A percentile compares a stretch with the other conserved stretches of the same genome.
Evolutionary conservation across 23 red algal genomes (phyloP).

Genomic region (Gracilaria domingensis): DNA sequence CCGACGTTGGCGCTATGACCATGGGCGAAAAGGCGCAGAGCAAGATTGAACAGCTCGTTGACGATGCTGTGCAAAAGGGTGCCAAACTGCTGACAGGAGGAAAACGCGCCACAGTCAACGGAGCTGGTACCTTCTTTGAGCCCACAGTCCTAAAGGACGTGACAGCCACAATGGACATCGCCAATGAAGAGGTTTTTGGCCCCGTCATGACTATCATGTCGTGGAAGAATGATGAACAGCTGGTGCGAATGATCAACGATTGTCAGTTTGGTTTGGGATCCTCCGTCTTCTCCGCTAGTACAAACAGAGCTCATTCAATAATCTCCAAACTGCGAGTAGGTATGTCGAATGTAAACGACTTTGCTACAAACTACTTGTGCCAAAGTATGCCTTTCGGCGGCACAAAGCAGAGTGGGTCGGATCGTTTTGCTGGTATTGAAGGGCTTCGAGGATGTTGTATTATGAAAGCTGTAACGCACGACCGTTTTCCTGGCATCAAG

Average conservation of each 20-base stretch:
- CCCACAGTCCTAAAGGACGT: conserved; percentile 87
- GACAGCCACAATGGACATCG: conserved; percentile 75
- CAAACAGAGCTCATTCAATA: conserved; percentile 50
- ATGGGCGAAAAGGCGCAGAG: conserved; percentile 76
- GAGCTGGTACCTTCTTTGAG: conserved; percentile 54
- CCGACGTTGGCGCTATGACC: conserved; percentile 90
- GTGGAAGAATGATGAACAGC: conserved; percentile 72
- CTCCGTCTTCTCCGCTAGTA: conserved; percentile 73
- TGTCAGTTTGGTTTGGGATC: conserved; percentile 87
- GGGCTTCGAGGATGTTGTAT: conserved; percentile 96
- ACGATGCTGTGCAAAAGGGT: conserved; percentile 78
- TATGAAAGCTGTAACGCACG: conserved; percentile 75
- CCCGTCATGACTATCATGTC: conserved; percentile 78
- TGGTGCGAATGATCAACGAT: conserved; percentile 77
- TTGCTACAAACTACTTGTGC: conserved; percentile 94
- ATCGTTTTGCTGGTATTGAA: conserved; percentile 95
- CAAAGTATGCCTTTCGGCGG: conserved; percentile 98
- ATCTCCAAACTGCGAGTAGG: conserved; percentile 64
- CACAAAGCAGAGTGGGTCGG: conserved; percentile 88
- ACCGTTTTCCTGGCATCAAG: conserved; percentile 74
- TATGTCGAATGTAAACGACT: conserved; percentile 98
- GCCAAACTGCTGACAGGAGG: conserved; percentile 80
- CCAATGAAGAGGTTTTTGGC: conserved; percentile 98
- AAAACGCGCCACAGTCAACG: neutral
- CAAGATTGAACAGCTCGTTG: conserved; percentile 74